Evolutionary conservation across 1,139 yeast species (phyloP).

Genomic region (Pichia terricola): DNA sequence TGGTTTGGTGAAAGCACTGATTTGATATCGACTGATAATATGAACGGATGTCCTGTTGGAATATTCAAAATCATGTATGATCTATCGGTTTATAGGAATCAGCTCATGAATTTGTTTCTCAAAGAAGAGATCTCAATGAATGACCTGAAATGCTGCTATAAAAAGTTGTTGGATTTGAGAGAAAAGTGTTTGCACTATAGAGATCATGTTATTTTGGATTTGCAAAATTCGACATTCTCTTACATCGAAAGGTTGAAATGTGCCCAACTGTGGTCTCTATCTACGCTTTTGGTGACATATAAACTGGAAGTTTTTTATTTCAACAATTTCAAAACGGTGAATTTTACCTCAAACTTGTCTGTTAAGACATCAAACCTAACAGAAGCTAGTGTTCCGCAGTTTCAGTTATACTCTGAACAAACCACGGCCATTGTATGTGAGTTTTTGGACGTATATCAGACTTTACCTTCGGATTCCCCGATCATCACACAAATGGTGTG

Average conservation of each 20-base stretch:
- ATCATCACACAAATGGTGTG: slow-evolving; percentile 50
- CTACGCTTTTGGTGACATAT: slow-evolving; percentile 31
- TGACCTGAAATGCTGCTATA: not conserved
- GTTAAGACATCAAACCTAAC: slow-evolving; percentile 1
- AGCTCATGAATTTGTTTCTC: slow-evolving; percentile 3
- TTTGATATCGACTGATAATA: slow-evolving; percentile 35
- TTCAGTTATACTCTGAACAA: slow-evolving; percentile 10
- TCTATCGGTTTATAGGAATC: slow-evolving; percentile 4
- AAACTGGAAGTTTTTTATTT: slow-evolving; percentile 22
- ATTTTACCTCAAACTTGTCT: too few species aligned
- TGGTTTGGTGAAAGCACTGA: slow-evolving; percentile 41
- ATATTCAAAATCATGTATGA: slow-evolving; percentile 32
- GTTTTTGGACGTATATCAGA: slow-evolving; percentile 35
- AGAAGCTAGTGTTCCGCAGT: slow-evolving; percentile 3
- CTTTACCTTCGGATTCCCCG: slow-evolving; percentile 36
- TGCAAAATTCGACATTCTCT: slow-evolving; percentile 16
- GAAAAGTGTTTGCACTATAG: slow-evolving; percentile 26
- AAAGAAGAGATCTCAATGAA: not conserved
- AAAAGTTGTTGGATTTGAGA: slow-evolving; percentile 8
- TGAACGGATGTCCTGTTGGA: slow-evolving; percentile 54
- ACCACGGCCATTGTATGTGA: slow-evolving; percentile 31
- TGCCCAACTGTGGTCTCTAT: slow-evolving; percentile 48
- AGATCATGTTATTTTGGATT: slow-evolving; percentile 32
- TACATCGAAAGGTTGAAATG: slow-evolving; percentile 34
- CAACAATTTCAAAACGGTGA: not conserved